Base-by-base conservation (phyloP, 495 filamentous ascomycete genomes). In the Paragyromitra xinjiangensis region DNA sequence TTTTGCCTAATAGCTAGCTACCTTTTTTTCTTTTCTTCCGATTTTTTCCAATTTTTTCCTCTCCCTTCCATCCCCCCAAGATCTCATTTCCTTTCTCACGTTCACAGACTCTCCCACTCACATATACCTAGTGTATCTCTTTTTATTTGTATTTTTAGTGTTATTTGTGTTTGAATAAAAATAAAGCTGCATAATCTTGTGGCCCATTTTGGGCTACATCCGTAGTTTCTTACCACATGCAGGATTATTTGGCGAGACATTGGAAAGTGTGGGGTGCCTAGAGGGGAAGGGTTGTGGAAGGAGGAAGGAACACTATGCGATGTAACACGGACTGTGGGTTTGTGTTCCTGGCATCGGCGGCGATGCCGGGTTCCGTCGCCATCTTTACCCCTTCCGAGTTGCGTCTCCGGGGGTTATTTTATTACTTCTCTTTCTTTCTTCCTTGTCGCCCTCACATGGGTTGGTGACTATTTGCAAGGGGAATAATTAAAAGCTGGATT, bases 341-440 rank as follows among this genome's bases (percentile, higher is more conserved):
- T 26, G 50, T 55, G 44, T 64, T 56, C 59, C 56, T 71, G 58
- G 58, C 58, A 71, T 61, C 45, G 59, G 69, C 69, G 26, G 69
- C 26, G 69, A 71, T 64, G 69, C 69, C 69, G 45, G 69, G 58
- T 71, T 64, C 69, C 69, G 69, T 55, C 58, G 16, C 68, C 14
- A 50, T 24, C 68, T 63, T 71, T 63, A 44, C 68, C 34, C 44
- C 69, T 51, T 63, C 69, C 44, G 26, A 64, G 22, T 40, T 51
- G 56, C 14, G 68, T 62, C 44, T 53, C 69, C 56, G 24, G 39
- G 11, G 45, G 14, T 53, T 59, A 2, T 22, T 45, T 55, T 62
- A 34, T 34, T 34, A 34, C 4, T 34, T 34, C 29, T 34, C 29
- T 34, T n/a, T 53, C 29, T 29, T 19, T 4, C 7, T 50, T 51